Evolutionary conservation across 164 flowering plant species (phyloP).

Genomic region (Hamamelis virginiana): DNA sequence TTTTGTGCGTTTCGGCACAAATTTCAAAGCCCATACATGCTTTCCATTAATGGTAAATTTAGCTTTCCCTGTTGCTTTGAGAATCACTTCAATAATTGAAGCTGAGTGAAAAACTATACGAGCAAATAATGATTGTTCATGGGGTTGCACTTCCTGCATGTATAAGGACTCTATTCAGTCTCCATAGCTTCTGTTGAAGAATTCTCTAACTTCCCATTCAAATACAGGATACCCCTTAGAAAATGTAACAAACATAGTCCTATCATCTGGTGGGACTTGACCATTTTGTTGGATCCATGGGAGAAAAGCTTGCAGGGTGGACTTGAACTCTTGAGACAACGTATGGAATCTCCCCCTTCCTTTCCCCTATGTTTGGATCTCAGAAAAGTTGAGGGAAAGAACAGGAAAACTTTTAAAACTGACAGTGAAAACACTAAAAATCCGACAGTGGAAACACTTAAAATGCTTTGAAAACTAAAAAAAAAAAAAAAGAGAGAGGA

Average conservation of each 20-base stretch:
- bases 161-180: conserved; percentile 38
- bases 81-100: conserved; percentile 23
- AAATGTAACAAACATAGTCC: conserved; percentile 60
- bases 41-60: conserved; percentile 54
- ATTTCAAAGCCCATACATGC: conserved; percentile 54
- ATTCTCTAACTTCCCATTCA: conserved; percentile 39
- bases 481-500: too few relatives aligned
- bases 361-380: too few relatives aligned
- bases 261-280: conserved; percentile 22
- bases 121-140: conserved; percentile 44
- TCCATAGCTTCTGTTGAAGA: conserved; percentile 31
- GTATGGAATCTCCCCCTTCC: too few relatives aligned
- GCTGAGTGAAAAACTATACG: conserved; percentile 28
- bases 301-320: not conserved
- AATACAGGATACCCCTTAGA: conserved; percentile 53
- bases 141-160: conserved; percentile 39
- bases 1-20: conserved; percentile 26
- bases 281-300: not conserved
- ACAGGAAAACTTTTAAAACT: too few relatives aligned
- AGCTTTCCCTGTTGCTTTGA: conserved; percentile 26
- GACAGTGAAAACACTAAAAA: too few relatives aligned
- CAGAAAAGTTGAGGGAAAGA: too few relatives aligned
- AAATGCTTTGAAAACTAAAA: too few relatives aligned
- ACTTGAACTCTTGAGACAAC: too few relatives aligned
- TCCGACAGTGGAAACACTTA: too few relatives aligned